Evolutionary conservation across 257 asterid species (phyloP), one percentile per base, ranked within the genome.

Genomic region (Phtheirospermum japonicum): DNA sequence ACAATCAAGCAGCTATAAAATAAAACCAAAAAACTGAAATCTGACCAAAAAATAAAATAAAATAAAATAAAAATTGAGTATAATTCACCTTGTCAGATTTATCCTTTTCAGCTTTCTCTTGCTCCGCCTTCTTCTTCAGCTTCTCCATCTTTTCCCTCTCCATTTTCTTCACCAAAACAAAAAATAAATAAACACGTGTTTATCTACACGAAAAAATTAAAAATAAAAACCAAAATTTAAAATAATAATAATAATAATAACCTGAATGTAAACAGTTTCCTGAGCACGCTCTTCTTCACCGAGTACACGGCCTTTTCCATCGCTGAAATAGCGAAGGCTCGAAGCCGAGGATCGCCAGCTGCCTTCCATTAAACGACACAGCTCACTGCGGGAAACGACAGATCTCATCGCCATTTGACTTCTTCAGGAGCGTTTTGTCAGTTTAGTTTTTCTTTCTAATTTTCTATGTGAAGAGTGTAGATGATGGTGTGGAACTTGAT

Each of bases 211-310:
- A 36, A 14, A 28, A 20, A 56, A 7, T 53, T 11, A 37, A 6
- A 9, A 26, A 7, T 0, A 26, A 70, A 37, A 12, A 46, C 7
- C 14, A 3, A 7, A 2, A 43, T 4, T n/a, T n/a, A n/a, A n/a
- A n/a, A 40, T 40, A 9, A 40, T 3, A 50, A 4, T 7, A 31
- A 20, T 13, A 59, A 43, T 8, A 26, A 49, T n/a, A 33, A 89
- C 95, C 95, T 92, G 73, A 51, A 86, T 82, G 58, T 76, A 89
- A 58, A 86, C 87, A 56, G 80, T 74, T 73, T 92, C 99, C 71
- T 79, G 75, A 42, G 97, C 99, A 26, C 83, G 95, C 77, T 89
- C 97, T 79, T 92, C 97, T 73, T 92, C 98, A 16, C 84, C 75
- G 60, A 91, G 80, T 7, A 90, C 50, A 1, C 98, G 88, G 18